phyloP scores from a whole-genome alignment of 306 rosid genomes.

The Trifolium pratense region DNA sequence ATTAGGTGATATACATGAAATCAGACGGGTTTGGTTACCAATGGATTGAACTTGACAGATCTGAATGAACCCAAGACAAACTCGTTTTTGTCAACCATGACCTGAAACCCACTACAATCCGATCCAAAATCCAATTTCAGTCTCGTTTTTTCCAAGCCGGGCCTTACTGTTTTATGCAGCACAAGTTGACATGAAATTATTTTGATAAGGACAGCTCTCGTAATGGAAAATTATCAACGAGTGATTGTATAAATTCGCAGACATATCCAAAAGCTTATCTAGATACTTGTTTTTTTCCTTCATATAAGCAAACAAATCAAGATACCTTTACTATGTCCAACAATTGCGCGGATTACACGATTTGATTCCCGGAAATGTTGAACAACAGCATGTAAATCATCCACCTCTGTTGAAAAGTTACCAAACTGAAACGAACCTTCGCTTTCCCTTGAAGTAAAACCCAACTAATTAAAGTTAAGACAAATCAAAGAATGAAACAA shows the following conservation, averaged over 20 bases:
- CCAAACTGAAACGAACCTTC: conserved; percentile 72
- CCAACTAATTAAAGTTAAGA: conserved; percentile 38
- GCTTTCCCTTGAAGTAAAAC: conserved; percentile 64
- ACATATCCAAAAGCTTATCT: conserved; percentile 4
- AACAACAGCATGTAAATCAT: conserved; percentile 63
- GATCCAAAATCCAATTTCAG: too few species aligned
- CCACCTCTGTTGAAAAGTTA: conserved; percentile 60
- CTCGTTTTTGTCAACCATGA: too few species aligned
- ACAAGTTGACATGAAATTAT: background rate
- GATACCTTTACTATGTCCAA: conserved; percentile 87
- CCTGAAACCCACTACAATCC: too few species aligned
- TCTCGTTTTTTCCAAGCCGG: too few species aligned
- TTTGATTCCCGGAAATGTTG: conserved; percentile 59
- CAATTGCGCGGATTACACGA: conserved; percentile 54
- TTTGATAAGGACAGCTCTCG: too few species aligned
- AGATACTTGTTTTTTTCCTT: background rate
- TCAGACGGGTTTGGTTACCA: too few species aligned
- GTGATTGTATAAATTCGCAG: conserved; percentile 16
- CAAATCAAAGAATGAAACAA: background rate
- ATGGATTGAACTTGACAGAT: too few species aligned
- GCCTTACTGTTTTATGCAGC: too few species aligned
- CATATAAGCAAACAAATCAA: conserved; percentile 29
- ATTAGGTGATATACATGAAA: background rate
- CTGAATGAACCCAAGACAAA: too few species aligned
- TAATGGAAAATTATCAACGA: background rate